phyloP scores from a whole-genome alignment of 1,284 basidiomycete genomes.

The Pseudozyma sp. region DNA sequence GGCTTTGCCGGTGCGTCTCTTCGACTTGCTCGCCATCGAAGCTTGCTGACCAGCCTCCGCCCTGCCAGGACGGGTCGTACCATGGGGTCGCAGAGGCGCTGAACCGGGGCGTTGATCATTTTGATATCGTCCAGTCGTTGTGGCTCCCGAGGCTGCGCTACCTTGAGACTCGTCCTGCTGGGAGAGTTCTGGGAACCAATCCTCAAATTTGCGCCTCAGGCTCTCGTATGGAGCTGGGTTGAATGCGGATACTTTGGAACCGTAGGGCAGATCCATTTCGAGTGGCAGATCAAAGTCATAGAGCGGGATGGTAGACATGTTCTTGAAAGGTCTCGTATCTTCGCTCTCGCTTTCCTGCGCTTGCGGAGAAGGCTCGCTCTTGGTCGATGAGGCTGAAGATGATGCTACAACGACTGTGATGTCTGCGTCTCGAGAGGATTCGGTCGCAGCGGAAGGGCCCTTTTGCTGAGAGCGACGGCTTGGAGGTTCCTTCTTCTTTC shows the following conservation, averaged over 20 bases:
- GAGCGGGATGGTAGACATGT: slow-evolving; percentile 38
- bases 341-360: background rate
- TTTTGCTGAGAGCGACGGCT: background rate
- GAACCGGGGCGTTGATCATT: background rate
- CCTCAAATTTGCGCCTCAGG: slow-evolving; percentile 10
- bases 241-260: slow-evolving; percentile 21
- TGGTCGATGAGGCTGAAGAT: background rate
- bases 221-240: slow-evolving; percentile 23
- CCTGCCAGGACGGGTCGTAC: too few relatives aligned
- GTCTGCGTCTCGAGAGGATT: background rate
- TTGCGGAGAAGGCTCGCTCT: background rate
- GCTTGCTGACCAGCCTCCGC: background rate
- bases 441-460: background rate
- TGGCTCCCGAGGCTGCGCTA: background rate
- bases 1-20: slow-evolving; percentile 17
- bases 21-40: background rate
- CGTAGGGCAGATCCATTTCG: slow-evolving; percentile 21
- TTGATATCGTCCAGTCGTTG: background rate
- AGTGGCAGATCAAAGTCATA: slow-evolving; percentile 43
- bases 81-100: too few relatives aligned
- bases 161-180: background rate
- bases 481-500: too few relatives aligned
- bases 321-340: background rate
- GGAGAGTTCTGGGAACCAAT: slow-evolving; percentile 27
- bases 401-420: background rate